Conservation (phyloP, 2,329 filamentous ascomycete genomes). For the Fusarium tricinctum region DNA sequence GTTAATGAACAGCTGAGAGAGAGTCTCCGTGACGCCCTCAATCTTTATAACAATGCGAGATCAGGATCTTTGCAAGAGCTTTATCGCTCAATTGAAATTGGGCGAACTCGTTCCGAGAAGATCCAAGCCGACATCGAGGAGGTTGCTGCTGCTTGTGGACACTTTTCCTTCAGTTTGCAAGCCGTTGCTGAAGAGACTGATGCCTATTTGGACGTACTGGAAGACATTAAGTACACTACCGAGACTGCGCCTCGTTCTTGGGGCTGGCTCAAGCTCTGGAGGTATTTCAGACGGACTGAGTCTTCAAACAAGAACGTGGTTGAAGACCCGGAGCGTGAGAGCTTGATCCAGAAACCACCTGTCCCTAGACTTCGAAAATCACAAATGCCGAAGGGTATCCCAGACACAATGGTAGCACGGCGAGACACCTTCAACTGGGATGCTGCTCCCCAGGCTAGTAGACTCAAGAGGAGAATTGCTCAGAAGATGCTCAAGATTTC, state of each 20-base stretch:
- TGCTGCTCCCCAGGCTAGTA: slow-evolving; percentile 63
- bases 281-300: slow-evolving; percentile 29
- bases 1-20: slow-evolving; percentile 84
- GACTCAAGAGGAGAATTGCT: slow-evolving; percentile 60
- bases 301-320: slow-evolving; percentile 22
- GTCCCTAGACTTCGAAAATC: slow-evolving; percentile 66
- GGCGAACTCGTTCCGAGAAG: slow-evolving; percentile 76
- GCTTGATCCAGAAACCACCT: slow-evolving; percentile 56
- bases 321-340: slow-evolving; percentile 61
- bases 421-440: slow-evolving; percentile 70
- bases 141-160: slow-evolving; percentile 95
- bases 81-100: slow-evolving; percentile 83
- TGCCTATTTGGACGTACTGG: slow-evolving; percentile 83
- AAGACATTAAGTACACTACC: slow-evolving; percentile 82
- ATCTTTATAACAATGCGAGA: slow-evolving; percentile 82
- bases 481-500: slow-evolving; percentile 62
- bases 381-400: slow-evolving; percentile 69
- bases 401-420: slow-evolving; percentile 65
- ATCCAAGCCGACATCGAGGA: slow-evolving; percentile 96
- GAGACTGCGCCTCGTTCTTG: slow-evolving; percentile 76
- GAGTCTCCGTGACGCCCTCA: slow-evolving; percentile 84
- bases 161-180: slow-evolving; percentile 93
- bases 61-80: slow-evolving; percentile 81
- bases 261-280: slow-evolving; percentile 91
- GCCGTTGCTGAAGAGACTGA: slow-evolving; percentile 93